These are phyloP conservation scores for Aspergillus haitiensis DNA, from an alignment of 495 filamentous ascomycete genomes.

Conservation along the genomic window DNA sequence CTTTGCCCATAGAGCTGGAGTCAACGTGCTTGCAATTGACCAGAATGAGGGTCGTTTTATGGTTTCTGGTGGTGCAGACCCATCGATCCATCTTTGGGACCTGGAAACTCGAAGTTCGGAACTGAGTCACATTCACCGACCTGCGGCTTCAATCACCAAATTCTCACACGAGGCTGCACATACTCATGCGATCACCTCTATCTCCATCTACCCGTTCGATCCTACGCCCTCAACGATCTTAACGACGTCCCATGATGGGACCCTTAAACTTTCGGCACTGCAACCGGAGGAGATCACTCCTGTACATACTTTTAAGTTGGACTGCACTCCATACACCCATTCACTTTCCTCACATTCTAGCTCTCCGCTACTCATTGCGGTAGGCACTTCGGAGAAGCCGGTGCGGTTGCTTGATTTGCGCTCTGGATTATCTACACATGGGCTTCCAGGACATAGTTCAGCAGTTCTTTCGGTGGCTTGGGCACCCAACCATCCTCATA, in stretches of 20 bases:
- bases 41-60: constrained; percentile 75
- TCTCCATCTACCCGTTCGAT: constrained; percentile 86
- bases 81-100: constrained; percentile 80
- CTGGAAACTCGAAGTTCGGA: constrained; percentile 56
- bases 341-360: constrained; percentile 69
- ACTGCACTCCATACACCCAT: constrained; percentile 72
- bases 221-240: constrained; percentile 71
- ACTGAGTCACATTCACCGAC: constrained; percentile 48
- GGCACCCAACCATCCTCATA: constrained; percentile 74
- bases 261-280: constrained; percentile 75
- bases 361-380: constrained; percentile 73
- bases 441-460: constrained; percentile 70
- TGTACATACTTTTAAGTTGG: constrained; percentile 66
- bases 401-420: constrained; percentile 81
- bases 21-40: constrained; percentile 73
- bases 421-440: constrained; percentile 73
- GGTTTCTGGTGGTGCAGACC: constrained; percentile 79
- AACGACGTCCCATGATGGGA: constrained; percentile 80
- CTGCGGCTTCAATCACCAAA: constrained; percentile 47
- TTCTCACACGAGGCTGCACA: constrained; percentile 54
- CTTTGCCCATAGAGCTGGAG: constrained; percentile 72
- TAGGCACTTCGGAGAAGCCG: constrained; percentile 75
- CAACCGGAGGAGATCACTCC: constrained; percentile 49
- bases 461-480: constrained; percentile 73
- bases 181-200: constrained; percentile 76